phyloP scores from a whole-genome alignment of 2,329 filamentous ascomycete genomes.

The Penicillium digitatum region DNA sequence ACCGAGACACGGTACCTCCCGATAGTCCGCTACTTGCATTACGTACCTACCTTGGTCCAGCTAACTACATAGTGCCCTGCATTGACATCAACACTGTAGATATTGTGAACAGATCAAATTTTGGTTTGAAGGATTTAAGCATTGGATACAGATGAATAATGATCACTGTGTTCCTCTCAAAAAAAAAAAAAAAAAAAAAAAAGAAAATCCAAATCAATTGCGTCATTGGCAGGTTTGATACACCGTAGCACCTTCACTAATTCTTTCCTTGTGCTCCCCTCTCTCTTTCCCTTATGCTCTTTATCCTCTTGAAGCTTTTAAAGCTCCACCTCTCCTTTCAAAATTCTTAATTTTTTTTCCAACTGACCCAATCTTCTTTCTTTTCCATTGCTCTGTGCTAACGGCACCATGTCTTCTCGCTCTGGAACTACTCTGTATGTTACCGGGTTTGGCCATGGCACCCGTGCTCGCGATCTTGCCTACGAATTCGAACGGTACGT shows the following conservation, averaged over 20 bases:
- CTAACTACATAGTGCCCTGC: no score
- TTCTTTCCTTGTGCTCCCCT: background rate
- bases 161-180: background rate
- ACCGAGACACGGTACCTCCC: slow-evolving; percentile 23
- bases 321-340: slow-evolving; percentile 3
- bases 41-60: background rate
- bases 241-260: slow-evolving; percentile 11
- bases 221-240: slow-evolving; percentile 6
- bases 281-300: background rate
- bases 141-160: no score
- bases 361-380: background rate
- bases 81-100: background rate
- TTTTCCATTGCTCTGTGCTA: background rate
- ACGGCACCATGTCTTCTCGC: slow-evolving; percentile 77
- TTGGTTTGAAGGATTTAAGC: no score
- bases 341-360: background rate
- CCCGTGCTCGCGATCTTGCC: slow-evolving; percentile 96
- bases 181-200: background rate
- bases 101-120: background rate
- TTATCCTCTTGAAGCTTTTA: slow-evolving; percentile 7
- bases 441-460: slow-evolving; percentile 98
- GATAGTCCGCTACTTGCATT: slow-evolving; percentile 11
- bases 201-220: slow-evolving; percentile 3
- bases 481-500: slow-evolving; percentile 99
- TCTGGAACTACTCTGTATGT: slow-evolving; percentile 94